Base-by-base conservation (phyloP, 192 early-diverging fungal species). In the Phlyctochytrium bullatum region DNA sequence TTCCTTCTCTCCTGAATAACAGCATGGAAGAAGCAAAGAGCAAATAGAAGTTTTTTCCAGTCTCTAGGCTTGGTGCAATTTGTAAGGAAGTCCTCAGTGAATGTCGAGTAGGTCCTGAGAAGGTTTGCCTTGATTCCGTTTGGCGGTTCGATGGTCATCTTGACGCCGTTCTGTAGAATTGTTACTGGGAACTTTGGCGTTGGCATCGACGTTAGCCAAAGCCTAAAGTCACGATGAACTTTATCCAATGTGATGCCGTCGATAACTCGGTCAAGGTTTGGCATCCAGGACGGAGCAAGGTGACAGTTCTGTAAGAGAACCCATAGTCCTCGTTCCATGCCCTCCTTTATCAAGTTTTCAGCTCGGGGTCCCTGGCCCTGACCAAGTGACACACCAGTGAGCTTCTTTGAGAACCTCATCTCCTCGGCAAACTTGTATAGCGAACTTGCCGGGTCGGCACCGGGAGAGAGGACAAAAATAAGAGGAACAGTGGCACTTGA, bases 401-500 rank as follows among this genome's bases (percentile, higher is more conserved):
- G 67, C 67, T 81, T 79, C 64, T 86, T 86, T 30, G 78, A 73
- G 59, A 86, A 81, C 52, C 80, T 67, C 80, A 83, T 83, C 66
- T 86, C 84, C 61, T 86, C 84, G 0, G 84, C 82, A 69, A 86
- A 86, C 40, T 86, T 86, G 68, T 83, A 86, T 35, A 86, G 67
- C 10, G 82, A 76, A 4, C 52, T 71, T 40, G 84, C 84, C 1
- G 84, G 84, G 64, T 86, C 84, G 2, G 84, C 82, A 47, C 84
- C 84, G 23, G 84, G 78, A 3, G 80, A 84, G 3, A 86, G 70
- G 36, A 86, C 82, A 69, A 86, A 86, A 50, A 86, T 86, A 20
- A 86, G 65, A 2, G 84, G 84, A 3, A 78, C 70, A 17, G 56
- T 76, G 53, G 81, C 78, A 52, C 77, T 85, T 2, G 81, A 84